Base-by-base conservation (phyloP, 257 asterid genomes). In the Nicotiana tomentosiformis region DNA sequence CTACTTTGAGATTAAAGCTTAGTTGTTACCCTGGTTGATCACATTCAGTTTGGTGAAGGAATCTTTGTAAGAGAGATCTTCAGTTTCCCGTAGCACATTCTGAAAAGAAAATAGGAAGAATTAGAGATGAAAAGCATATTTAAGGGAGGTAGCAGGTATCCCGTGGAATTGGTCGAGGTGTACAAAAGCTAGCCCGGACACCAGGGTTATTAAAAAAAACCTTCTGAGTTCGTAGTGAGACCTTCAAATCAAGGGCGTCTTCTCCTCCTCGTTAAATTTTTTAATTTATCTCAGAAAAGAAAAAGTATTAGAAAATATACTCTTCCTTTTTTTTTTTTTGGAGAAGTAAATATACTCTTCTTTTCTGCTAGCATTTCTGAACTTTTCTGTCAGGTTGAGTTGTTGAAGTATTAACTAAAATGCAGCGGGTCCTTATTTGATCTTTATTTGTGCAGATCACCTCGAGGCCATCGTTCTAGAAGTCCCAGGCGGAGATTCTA, bases 401-500 rank as follows among this genome's bases (percentile, higher is more conserved):
- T 9, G 55, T 68, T 20, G 20, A 72, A 11, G 37, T 72, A 46
- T 43, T 46, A 46, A 43, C 11, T 70, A 20, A 43, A 72, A 43
- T 17, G 49, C 78, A 46, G 60, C 14, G 60, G 7, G 7, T 70
- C 11, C 72, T 66, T 66, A 66, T 5, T 65, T 65, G 69, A 64
- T 29, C 17, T 55, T 69, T 76, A 57, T 85, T 58, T 78, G 56
- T 88, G 84, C 92, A 93, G 98, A 86, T 93, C 97, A 30, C 98
- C 98, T 20, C 97, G 91, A 10, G 90, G 90, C 77, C 98, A 87
- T 83, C 97, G 97, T 43, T 94, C 98, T 68, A 89, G 98, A 89
- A 94, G 97, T 86, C 98, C 98, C 6, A 90, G 97, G 88, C 90
- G 95, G 87, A 92, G 98, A 86, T 91, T 87, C 88, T 94, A 87